phyloP scores from a whole-genome alignment of 176 grass and related monocot genomes.

The Paspalum notatum region DNA sequence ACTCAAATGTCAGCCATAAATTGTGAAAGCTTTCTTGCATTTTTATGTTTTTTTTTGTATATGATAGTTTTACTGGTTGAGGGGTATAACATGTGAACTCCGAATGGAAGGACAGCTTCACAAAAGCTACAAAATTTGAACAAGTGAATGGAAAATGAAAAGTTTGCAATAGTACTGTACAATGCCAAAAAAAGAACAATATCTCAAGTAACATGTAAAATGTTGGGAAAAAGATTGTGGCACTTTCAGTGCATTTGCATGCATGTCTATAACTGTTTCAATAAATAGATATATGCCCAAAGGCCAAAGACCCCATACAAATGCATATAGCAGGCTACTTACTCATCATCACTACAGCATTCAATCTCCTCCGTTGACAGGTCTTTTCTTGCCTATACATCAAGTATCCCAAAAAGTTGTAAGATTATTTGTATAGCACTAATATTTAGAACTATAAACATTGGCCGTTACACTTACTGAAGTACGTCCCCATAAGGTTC shows the following conservation, averaged over 20 bases:
- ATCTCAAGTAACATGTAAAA: neutral
- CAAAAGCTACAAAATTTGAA: constrained; percentile 33
- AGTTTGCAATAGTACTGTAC: constrained; percentile 22
- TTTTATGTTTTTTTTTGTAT: neutral
- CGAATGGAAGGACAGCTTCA: constrained; percentile 15
- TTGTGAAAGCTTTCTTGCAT: constrained; percentile 9
- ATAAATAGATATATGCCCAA: constrained; percentile 19
- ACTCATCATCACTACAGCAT: constrained; percentile 82
- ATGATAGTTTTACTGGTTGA: constrained; percentile 4
- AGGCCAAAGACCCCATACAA: constrained; percentile 11
- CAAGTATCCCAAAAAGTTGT: constrained; percentile 35
- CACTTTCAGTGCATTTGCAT: constrained; percentile 37
- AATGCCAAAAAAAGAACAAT: constrained; percentile 10
- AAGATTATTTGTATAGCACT: constrained; percentile 33
- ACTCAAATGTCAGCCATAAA: constrained; percentile 24
- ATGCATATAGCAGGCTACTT: constrained; percentile 44
- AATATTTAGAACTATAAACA: constrained; percentile 37
- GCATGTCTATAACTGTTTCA: constrained; percentile 22
- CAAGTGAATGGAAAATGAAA: constrained; percentile 5
- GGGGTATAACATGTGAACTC: constrained; percentile 14
- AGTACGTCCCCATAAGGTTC: constrained; percentile 82
- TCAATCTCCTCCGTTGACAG: constrained; percentile 81
- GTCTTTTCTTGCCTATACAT: constrained; percentile 91
- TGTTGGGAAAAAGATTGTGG: neutral
- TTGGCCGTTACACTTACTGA: constrained; percentile 68